Evolutionary conservation across 495 filamentous ascomycete species (phyloP).

Genomic region (Penicillium coffeae): DNA sequence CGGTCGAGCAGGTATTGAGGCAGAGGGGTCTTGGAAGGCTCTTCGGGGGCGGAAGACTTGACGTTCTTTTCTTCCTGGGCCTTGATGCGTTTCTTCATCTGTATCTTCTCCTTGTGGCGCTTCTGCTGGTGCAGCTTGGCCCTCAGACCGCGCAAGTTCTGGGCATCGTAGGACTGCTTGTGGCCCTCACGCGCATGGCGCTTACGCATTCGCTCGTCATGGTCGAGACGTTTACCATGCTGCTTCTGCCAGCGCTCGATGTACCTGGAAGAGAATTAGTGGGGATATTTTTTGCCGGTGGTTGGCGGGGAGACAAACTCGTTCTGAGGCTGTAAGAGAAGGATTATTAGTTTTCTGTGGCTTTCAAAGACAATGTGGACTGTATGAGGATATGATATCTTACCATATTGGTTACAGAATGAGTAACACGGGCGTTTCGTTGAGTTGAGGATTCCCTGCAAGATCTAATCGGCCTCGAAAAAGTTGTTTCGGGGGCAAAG

Average conservation of each 20-base stretch:
- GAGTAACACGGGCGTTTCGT: conserved; percentile 14
- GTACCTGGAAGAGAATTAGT: conserved; percentile 48
- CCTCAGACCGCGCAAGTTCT: conserved; percentile 84
- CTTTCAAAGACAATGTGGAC: no score
- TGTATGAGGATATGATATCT: conserved; percentile 2
- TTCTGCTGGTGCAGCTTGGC: conserved; percentile 95
- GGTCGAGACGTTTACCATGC: conserved; percentile 76
- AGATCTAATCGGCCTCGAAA: conserved; percentile 32
- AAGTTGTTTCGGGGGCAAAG: conserved; percentile 35
- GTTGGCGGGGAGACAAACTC: conserved; percentile 48
- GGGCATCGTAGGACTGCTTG: conserved; percentile 78
- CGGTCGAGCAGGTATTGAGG: conserved; percentile 90
- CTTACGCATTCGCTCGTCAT: conserved; percentile 90
- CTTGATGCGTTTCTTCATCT: conserved; percentile 96
- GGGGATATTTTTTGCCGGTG: conserved; percentile 11
- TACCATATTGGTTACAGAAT: conserved; percentile 37
- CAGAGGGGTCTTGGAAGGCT: conserved; percentile 68
- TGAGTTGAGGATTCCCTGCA: conserved; percentile 15
- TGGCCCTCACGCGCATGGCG: conserved; percentile 81
- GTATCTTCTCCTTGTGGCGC: conserved; percentile 95
- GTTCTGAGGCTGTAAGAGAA: conserved; percentile 69
- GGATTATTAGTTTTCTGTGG: conserved; percentile 11
- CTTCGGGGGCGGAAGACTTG: conserved; percentile 76
- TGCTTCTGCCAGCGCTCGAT: conserved; percentile 86
- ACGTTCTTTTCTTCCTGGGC: conserved; percentile 92